Percentiles rank a stretch among this genome's conserved stretches.
Conservation (phyloP, 257 asterid species). For the Knoxia roxburghii region DNA sequence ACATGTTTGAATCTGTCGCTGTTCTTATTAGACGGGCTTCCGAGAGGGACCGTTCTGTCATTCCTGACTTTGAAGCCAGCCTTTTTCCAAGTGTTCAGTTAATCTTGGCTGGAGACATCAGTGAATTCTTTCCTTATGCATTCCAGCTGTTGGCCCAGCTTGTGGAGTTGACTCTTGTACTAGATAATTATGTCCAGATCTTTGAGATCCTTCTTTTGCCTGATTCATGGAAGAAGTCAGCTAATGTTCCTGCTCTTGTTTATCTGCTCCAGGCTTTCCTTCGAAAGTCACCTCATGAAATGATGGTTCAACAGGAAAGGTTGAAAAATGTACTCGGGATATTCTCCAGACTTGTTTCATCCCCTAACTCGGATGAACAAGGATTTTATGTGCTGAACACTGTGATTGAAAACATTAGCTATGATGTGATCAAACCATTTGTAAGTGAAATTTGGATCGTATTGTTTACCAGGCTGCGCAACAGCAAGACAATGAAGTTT, state of each 20-base stretch:
- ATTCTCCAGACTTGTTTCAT: slow-evolving; percentile 54
- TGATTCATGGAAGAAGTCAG: slow-evolving; percentile 81
- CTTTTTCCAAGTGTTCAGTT: slow-evolving; percentile 65
- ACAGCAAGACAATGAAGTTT: slow-evolving; percentile 52
- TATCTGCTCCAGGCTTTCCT: slow-evolving; percentile 92
- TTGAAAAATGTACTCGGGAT: slow-evolving; percentile 71
- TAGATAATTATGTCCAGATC: slow-evolving; percentile 65
- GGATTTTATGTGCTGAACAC: slow-evolving; percentile 95
- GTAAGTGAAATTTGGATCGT: slow-evolving; percentile 68
- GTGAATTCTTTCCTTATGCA: slow-evolving; percentile 87
- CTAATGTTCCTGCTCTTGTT: slow-evolving; percentile 87
- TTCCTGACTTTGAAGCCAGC: slow-evolving; percentile 69
- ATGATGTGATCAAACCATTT: slow-evolving; percentile 58
- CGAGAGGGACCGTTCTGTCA: slow-evolving; percentile 62
- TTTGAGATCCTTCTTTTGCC: slow-evolving; percentile 72
- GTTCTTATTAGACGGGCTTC: slow-evolving; percentile 72
- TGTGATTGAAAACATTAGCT: slow-evolving; percentile 77
- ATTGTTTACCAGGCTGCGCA: slow-evolving; percentile 63
- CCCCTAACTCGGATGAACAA: slow-evolving; percentile 72
- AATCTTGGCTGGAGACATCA: slow-evolving; percentile 61
- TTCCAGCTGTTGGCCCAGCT: slow-evolving; percentile 94
- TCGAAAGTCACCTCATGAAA: slow-evolving; percentile 75
- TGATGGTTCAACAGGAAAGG: slow-evolving; percentile 72
- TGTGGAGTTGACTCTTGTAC: slow-evolving; percentile 74
- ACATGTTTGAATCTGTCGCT: slow-evolving; percentile 82